These are phyloP conservation scores for Astragalus glycyphyllos DNA, from an alignment of 306 rosid genomes.

Conservation along the genomic window DNA sequence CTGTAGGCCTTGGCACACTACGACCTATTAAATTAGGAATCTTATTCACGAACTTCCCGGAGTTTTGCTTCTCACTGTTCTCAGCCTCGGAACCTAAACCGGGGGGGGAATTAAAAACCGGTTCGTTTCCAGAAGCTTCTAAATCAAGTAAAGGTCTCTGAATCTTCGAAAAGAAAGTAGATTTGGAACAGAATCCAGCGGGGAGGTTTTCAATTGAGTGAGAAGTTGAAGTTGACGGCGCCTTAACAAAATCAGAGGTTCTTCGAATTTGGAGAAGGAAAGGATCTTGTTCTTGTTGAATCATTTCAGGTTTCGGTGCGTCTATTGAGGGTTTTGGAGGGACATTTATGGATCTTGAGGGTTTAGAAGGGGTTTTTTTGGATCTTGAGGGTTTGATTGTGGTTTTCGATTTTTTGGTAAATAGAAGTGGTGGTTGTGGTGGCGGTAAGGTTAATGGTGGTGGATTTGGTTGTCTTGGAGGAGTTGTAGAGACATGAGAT, in stretches of 20 bases:
- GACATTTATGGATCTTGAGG: not conserved
- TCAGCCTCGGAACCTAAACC: conserved; percentile 12
- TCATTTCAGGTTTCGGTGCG: not conserved
- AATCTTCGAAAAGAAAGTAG: conserved; percentile 64
- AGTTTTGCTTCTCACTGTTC: conserved; percentile 10
- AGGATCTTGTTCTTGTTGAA: conserved; percentile 23
- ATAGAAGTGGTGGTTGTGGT: conserved; percentile 28
- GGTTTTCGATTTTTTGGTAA: conserved; percentile 45
- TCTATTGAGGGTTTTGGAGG: not conserved
- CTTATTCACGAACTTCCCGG: conserved; percentile 41
- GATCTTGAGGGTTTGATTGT: conserved; percentile 50
- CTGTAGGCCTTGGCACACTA: conserved; percentile 51
- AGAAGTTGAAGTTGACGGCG: conserved; percentile 43
- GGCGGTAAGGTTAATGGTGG: conserved; percentile 38
- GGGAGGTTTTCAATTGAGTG: conserved; percentile 64
- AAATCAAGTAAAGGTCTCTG: conserved; percentile 53
- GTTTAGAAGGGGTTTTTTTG: conserved; percentile 43
- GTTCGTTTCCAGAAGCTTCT: conserved; percentile 45
- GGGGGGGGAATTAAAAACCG: conserved; percentile 34
- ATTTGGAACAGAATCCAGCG: conserved; percentile 64
- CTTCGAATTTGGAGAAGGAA: conserved; percentile 58
- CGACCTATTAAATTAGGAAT: conserved; percentile 69
- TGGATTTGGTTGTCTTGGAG: conserved; percentile 65
- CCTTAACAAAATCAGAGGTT: conserved; percentile 45
- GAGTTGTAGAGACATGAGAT: conserved; percentile 89